These are phyloP conservation scores for Prunus kanzakura DNA, from an alignment of 306 rosid genomes.

Conservation along the genomic window DNA sequence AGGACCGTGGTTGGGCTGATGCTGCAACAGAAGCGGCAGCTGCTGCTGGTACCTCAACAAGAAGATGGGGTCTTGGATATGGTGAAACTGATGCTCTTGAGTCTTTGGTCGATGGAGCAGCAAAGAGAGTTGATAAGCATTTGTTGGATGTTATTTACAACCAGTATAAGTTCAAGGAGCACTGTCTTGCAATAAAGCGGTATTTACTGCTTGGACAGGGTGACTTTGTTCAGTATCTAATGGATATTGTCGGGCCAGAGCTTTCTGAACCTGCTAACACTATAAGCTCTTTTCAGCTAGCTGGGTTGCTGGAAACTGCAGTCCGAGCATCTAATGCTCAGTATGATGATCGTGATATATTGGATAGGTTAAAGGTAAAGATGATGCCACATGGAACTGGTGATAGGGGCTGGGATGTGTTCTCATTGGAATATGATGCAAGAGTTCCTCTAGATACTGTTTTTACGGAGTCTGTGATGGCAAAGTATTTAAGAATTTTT, in stretches of 20 bases:
- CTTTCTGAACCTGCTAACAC: conserved; percentile 96
- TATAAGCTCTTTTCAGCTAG: conserved; percentile 85
- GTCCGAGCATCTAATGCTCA: conserved; percentile 92
- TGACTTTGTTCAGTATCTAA: conserved; percentile 92
- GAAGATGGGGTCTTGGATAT: conserved; percentile 84
- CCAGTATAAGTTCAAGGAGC: conserved; percentile 86
- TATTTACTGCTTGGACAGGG: conserved; percentile 92
- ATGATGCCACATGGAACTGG: conserved; percentile 98
- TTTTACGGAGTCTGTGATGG: conserved; percentile 93
- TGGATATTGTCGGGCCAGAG: conserved; percentile 96
- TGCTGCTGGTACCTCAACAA: conserved; percentile 66
- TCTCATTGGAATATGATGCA: conserved; percentile 91
- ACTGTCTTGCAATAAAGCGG: conserved; percentile 92
- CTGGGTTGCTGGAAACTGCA: conserved; percentile 91
- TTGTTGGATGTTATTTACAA: conserved; percentile 79
- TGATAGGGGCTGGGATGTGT: conserved; percentile 97
- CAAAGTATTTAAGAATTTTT: conserved; percentile 81
- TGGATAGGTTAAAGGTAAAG: conserved; percentile 89
- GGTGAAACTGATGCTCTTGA: conserved; percentile 95
- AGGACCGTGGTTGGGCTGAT: conserved; percentile 88
- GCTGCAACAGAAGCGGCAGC: conserved; percentile 77
- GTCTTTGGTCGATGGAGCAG: conserved; percentile 82
- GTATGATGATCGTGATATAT: conserved; percentile 86
- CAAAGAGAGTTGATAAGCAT: conserved; percentile 90
- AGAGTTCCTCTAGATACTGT: conserved; percentile 87